Evolutionary conservation across 2,329 filamentous ascomycete genomes (phyloP).

Genomic region (Venturiaceae sp.): DNA sequence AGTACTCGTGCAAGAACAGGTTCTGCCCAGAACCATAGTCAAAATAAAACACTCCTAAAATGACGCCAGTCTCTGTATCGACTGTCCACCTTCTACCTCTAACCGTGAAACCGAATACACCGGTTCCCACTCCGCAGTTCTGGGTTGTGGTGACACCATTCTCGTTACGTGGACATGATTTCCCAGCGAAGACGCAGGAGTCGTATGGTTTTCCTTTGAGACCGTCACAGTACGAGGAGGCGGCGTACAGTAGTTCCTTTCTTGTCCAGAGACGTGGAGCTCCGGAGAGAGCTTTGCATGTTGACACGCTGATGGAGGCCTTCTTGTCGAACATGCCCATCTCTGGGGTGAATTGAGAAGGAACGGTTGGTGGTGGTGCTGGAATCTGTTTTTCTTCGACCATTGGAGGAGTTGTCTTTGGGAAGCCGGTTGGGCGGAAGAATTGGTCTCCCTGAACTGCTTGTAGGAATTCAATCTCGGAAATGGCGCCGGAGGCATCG

Average conservation of each 20-base stretch:
- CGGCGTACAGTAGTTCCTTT: conserved; percentile 6
- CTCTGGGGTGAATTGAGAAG: not conserved
- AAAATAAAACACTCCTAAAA: conserved; percentile 6
- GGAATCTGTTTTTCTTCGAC: not conserved
- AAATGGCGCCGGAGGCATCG: conserved; percentile 2
- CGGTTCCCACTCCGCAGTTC: conserved; percentile 4
- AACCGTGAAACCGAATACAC: conserved; percentile 3
- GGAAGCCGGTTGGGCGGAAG: conserved; percentile 9
- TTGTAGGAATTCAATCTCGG: conserved; percentile 8
- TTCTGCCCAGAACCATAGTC: conserved; percentile 2
- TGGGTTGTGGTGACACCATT: conserved; percentile 7
- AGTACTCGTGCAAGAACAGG: conserved; percentile 6
- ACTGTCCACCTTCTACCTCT: conserved; percentile 4
- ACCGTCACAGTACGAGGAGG: conserved; percentile 5
- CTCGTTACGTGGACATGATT: conserved; percentile 5
- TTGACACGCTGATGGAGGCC: not conserved
- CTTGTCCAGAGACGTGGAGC: conserved; percentile 3
- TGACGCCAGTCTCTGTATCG: conserved; percentile 7
- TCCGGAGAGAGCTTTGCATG: conserved; percentile 2
- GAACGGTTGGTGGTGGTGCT: conserved; percentile 3
- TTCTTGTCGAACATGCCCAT: not conserved
- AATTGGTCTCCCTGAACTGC: conserved; percentile 9
- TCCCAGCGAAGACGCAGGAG: conserved; percentile 1
- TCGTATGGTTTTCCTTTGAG: conserved; percentile 2
- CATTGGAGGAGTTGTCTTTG: not conserved